phyloP scores from a whole-genome alignment of 1,139 yeast genomes.

The Pichia kudriavzevii region DNA sequence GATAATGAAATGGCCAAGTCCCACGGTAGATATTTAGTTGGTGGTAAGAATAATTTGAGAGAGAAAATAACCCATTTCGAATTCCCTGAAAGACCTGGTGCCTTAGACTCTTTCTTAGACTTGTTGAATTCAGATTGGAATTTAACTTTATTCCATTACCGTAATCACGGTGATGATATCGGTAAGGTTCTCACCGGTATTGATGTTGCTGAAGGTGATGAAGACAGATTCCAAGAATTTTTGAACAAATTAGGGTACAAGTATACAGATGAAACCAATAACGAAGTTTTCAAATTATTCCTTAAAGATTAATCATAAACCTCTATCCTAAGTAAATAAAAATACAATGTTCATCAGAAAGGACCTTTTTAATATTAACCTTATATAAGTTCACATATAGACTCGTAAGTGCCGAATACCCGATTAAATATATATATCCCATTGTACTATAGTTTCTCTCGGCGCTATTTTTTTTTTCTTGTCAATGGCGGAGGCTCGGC shows the following conservation, averaged over 20 bases:
- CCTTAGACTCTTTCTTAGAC: constrained; percentile 69
- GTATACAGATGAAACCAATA: constrained; percentile 75
- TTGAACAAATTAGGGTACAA: constrained; percentile 68
- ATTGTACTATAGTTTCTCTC: too few relatives aligned
- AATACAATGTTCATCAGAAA: too few relatives aligned
- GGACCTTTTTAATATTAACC: too few relatives aligned
- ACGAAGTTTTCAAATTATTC: constrained; percentile 73
- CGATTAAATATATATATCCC: too few relatives aligned
- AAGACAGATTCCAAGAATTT: constrained; percentile 56
- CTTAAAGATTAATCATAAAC: constrained; percentile 30
- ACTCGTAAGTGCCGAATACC: too few relatives aligned
- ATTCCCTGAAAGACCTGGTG: constrained; percentile 97
- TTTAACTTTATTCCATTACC: constrained; percentile 86
- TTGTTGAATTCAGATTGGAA: constrained; percentile 79
- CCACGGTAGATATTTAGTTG: constrained; percentile 93
- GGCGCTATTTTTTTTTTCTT: too few relatives aligned
- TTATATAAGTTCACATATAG: too few relatives aligned
- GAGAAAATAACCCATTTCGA: constrained; percentile 81
- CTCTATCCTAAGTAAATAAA: too few relatives aligned
- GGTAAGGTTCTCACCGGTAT: constrained; percentile 90
- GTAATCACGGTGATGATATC: constrained; percentile 94
- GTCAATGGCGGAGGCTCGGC: too few relatives aligned
- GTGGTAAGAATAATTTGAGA: constrained; percentile 68
- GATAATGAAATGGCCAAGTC: constrained; percentile 91
- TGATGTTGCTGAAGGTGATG: constrained; percentile 69